phyloP scores from a whole-genome alignment of 2,329 filamentous ascomycete species.

The Colletotrichum sp. region DNA sequence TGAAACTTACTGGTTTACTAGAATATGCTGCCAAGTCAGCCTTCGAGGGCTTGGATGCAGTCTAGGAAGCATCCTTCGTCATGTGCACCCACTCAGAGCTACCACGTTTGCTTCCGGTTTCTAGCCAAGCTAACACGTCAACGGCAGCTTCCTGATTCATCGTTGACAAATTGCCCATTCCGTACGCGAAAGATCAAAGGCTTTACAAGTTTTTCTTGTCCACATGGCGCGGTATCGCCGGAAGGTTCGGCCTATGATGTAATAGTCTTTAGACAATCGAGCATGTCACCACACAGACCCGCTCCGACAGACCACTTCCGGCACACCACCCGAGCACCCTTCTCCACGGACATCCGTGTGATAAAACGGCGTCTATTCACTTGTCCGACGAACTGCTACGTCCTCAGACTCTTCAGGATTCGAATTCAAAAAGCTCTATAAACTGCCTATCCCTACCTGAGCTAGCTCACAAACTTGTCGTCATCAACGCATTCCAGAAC shows the following conservation, averaged over 20 bases:
- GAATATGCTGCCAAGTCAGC: not conserved
- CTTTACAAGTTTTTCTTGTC: not conserved
- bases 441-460: not conserved
- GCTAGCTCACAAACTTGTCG: not conserved
- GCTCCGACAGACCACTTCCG: conserved; percentile 7
- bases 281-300: conserved; percentile 17
- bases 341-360: conserved; percentile 13
- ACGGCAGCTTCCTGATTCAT: not conserved
- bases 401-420: not conserved
- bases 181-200: not conserved
- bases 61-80: not conserved
- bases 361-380: not conserved
- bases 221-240: not conserved
- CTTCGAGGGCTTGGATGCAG: not conserved
- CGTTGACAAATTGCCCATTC: not conserved
- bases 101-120: not conserved
- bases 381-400: not conserved
- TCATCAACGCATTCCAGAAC: not conserved
- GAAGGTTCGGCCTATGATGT: conserved; percentile 17
- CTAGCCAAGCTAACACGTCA: not conserved
- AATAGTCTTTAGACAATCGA: not conserved
- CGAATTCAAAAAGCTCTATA: not conserved
- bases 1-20: not conserved
- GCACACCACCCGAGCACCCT: not conserved
- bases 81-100: not conserved